Evolutionary conservation across 2,329 filamentous ascomycete species (phyloP), one percentile per base, ranked within the genome.

Genomic region (Massarina eburnea): DNA sequence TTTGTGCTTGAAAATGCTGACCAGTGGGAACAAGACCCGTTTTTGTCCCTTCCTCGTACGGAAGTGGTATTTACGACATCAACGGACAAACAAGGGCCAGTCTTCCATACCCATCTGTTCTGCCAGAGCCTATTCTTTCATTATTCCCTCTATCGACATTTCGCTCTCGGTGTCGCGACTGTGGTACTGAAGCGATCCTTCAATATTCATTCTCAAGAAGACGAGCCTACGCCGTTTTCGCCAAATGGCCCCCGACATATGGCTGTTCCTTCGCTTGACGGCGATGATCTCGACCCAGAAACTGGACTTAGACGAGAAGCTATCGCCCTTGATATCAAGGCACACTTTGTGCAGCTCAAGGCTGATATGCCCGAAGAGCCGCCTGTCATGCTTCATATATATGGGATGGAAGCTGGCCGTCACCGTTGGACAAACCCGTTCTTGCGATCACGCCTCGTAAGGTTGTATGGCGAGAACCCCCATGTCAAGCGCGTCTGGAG

Each of bases 111-210:
- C 34, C 90, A 95, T 55, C 88, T 89, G 0, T 82, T 88, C 41
- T 80, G 94, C 17, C 86, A 87, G 55, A 89, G 88, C 5, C 73
- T 99, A 2, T 83, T 89, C 49, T 63, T 95, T 7, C 87, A 95
- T 40, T 97, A 97, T 65, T 99, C 95, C 0, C 80, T 99, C 0
- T 96, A 95, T 67, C 86, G 91, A 3, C 91, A 96, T 65, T 99
- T 96, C 64, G 87, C 91, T 0, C 79, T 95, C 20, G 88, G 90
- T 1, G 84, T 97, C 48, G 94, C 92, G 8, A 75, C 80, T 19
- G 85, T 84, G 64, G 89, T 95, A 2, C 69, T 99, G 19, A 67
- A 63, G 37, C 69, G 70, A 35, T 76, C 75, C 0, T 75, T 77
- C 43, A 60, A 66, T 37, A 12, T 43, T n/a, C 35, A 35, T 17